phyloP scores from a whole-genome alignment of 2,329 filamentous ascomycete genomes.

The Sphaceloma murrayae region DNA sequence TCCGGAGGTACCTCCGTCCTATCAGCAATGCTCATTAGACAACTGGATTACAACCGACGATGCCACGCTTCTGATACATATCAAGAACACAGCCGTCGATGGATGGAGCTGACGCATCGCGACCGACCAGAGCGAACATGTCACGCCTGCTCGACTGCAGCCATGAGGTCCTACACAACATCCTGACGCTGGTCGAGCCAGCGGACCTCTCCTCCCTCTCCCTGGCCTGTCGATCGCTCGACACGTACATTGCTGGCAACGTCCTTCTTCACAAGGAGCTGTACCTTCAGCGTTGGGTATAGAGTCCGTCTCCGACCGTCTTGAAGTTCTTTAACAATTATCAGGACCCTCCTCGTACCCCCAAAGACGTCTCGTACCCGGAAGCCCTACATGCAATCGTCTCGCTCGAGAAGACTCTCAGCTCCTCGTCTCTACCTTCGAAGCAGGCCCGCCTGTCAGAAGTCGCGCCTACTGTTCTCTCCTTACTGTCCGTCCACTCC shows the following conservation, averaged over 20 bases:
- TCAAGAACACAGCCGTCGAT: not conserved
- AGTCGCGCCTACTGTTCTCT: constrained; percentile 22
- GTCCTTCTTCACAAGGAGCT: constrained; percentile 50
- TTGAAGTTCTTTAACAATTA: not conserved
- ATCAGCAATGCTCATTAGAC: not conserved
- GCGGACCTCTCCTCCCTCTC: constrained; percentile 47
- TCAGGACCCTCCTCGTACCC: not conserved
- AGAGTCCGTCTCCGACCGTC: constrained; percentile 18
- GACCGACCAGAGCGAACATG: constrained; percentile 22
- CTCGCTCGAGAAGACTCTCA: constrained; percentile 3
- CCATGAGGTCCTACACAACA: constrained; percentile 53
- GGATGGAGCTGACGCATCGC: constrained; percentile 4
- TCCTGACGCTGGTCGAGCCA: constrained; percentile 49
- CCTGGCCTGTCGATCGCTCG: constrained; percentile 44
- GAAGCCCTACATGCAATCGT: constrained; percentile 1
- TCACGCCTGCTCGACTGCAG: constrained; percentile 41
- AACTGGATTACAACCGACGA: not conserved
- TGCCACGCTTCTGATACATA: not conserved
- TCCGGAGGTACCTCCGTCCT: constrained; percentile 11
- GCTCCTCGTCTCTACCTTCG: not conserved
- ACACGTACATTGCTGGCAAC: constrained; percentile 49
- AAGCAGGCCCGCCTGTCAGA: constrained; percentile 29
- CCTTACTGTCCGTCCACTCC: constrained; percentile 23
- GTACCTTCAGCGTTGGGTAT: constrained; percentile 50
- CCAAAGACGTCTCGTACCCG: not conserved